Percentiles rank a stretch among this genome's conserved stretches.
Conservation (phyloP, 257 asterid species). For the Ballota nigra region DNA sequence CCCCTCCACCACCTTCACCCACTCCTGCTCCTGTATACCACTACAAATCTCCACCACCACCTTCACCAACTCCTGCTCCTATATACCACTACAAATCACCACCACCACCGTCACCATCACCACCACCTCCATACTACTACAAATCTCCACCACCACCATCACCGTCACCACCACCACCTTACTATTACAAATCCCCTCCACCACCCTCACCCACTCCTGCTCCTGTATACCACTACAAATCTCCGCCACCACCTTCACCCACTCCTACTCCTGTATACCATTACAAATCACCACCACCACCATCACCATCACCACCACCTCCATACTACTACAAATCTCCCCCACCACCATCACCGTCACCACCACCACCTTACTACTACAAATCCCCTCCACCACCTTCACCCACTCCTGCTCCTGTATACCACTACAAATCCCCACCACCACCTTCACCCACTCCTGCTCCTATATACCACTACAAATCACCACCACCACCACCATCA, state of each 20-base stretch:
- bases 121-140: background rate
- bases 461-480: too few species aligned
- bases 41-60: slow-evolving; percentile 34
- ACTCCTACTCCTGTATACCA: background rate
- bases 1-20: slow-evolving; percentile 42
- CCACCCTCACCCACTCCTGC: slow-evolving; percentile 27
- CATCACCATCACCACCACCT: background rate
- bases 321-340: background rate
- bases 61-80: background rate
- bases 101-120: background rate
- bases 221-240: background rate
- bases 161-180: background rate
- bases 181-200: slow-evolving; percentile 41
- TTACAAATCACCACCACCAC: background rate
- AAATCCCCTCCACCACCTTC: slow-evolving; percentile 11
- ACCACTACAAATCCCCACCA: background rate
- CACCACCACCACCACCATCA: too few species aligned
- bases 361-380: background rate
- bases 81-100: slow-evolving; percentile 21
- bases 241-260: background rate
- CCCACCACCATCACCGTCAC: background rate
- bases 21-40: slow-evolving; percentile 39
- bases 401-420: background rate
- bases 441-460: too few species aligned
- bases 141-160: background rate